phyloP scores from a whole-genome alignment of 192 early-diverging fungal species.

The Mortierella claussenii region DNA sequence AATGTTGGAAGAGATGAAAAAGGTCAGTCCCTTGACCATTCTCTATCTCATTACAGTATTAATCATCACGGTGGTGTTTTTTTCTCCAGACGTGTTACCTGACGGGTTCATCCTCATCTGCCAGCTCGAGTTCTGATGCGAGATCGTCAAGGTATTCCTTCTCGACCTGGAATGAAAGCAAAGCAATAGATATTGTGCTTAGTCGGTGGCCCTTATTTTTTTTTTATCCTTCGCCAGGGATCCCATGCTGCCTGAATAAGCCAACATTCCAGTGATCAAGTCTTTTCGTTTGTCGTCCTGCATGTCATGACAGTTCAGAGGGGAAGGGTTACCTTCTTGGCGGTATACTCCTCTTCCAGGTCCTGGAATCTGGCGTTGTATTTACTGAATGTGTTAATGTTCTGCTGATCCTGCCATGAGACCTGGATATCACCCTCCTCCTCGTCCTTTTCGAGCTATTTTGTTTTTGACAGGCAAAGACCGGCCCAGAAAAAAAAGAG shows the following conservation, averaged over 20 bases:
- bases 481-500: neutral
- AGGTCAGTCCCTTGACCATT: no score
- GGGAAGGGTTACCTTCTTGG: conserved; percentile 72
- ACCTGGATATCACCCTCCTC: conserved; percentile 92
- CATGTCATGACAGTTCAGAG: neutral
- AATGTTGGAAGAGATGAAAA: neutral
- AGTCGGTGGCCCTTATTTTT: no score
- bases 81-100: no score
- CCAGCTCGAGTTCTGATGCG: conserved; percentile 89
- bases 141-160: conserved; percentile 96
- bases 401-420: conserved; percentile 96
- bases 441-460: conserved; percentile 60
- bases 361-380: conserved; percentile 80
- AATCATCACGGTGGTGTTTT: no score
- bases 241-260: no score
- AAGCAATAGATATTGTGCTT: no score
- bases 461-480: neutral
- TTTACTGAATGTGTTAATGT: conserved; percentile 95
- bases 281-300: no score
- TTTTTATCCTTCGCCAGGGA: no score
- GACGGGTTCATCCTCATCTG: conserved; percentile 90
- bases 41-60: no score
- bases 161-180: conserved; percentile 79
- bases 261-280: no score
- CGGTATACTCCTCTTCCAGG: conserved; percentile 81